These are phyloP conservation scores for Xylaria intraflava DNA, from an alignment of 495 filamentous ascomycete genomes.

Conservation along the genomic window DNA sequence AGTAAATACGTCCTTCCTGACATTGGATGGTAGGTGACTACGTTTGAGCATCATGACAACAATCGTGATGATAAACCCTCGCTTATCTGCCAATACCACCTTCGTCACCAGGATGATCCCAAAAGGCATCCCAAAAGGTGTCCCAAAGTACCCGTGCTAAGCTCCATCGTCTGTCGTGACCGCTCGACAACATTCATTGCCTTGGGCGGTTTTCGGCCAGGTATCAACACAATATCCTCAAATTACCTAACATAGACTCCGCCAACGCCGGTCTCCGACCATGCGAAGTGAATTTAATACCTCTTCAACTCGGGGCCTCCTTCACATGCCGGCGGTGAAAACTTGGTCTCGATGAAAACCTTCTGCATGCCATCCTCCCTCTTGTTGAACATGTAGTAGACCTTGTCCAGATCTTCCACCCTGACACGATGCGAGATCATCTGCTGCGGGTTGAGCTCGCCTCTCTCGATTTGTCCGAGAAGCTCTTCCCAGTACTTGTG, in stretches of 20 bases:
- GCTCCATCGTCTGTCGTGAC: too few species aligned
- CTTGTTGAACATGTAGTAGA: slow-evolving; percentile 66
- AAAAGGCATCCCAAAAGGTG: too few species aligned
- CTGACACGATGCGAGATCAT: slow-evolving; percentile 76
- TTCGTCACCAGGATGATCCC: too few species aligned
- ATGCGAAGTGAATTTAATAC: slow-evolving; percentile 15
- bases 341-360: slow-evolving; percentile 62
- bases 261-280: not conserved
- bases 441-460: slow-evolving; percentile 68
- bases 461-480: slow-evolving; percentile 58
- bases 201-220: too few species aligned
- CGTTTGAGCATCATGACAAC: too few species aligned
- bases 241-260: not conserved
- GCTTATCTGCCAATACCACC: too few species aligned
- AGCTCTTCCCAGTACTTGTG: slow-evolving; percentile 78
- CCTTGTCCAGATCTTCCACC: slow-evolving; percentile 64
- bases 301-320: slow-evolving; percentile 51
- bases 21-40: too few species aligned
- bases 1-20: too few species aligned
- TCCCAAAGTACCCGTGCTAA: too few species aligned
- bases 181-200: too few species aligned
- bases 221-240: not conserved
- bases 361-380: slow-evolving; percentile 66
- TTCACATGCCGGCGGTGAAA: slow-evolving; percentile 48
- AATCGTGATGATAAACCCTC: too few species aligned